Conservation (phyloP, 2,329 filamentous ascomycete species). For the Elsinoe perseae region DNA sequence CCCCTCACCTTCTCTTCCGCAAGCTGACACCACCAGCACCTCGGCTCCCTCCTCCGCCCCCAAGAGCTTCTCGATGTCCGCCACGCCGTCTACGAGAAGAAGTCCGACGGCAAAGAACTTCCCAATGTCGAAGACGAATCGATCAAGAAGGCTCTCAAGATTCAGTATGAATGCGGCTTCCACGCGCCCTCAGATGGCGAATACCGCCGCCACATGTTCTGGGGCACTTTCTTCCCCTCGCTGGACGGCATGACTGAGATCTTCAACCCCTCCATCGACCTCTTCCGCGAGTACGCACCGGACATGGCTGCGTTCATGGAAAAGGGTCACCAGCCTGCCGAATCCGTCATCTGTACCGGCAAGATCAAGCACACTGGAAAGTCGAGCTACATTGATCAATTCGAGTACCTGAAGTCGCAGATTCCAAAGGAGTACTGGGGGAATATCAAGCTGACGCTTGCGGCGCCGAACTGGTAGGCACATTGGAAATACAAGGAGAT, state of each 20-base stretch:
- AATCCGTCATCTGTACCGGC: constrained; percentile 49
- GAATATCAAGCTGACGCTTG: constrained; percentile 49
- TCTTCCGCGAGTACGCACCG: constrained; percentile 46
- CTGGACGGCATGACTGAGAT: constrained; percentile 49
- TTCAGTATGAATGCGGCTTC: constrained; percentile 54
- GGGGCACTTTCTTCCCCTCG: constrained; percentile 49
- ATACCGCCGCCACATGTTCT: constrained; percentile 49
- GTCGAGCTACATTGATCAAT: constrained; percentile 51
- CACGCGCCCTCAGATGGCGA: constrained; percentile 59
- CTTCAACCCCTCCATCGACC: constrained; percentile 39
- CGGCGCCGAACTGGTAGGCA: constrained; percentile 25
- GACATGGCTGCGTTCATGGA: constrained; percentile 57
- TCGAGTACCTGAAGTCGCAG: constrained; percentile 51
- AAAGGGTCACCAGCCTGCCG: constrained; percentile 48
- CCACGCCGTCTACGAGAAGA: constrained; percentile 46
- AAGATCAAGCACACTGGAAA: constrained; percentile 51
- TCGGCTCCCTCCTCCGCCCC: constrained; percentile 53
- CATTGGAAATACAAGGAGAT: not conserved
- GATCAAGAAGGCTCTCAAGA: constrained; percentile 55
- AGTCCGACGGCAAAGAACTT: constrained; percentile 46
- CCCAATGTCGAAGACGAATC: constrained; percentile 54
- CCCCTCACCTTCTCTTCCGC: not conserved
- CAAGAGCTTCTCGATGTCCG: constrained; percentile 51
- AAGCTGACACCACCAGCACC: constrained; percentile 9
- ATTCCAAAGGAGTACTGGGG: constrained; percentile 55